Evolutionary conservation across 208 protist species (phyloP).

Genomic region (Phytomonas francai): DNA sequence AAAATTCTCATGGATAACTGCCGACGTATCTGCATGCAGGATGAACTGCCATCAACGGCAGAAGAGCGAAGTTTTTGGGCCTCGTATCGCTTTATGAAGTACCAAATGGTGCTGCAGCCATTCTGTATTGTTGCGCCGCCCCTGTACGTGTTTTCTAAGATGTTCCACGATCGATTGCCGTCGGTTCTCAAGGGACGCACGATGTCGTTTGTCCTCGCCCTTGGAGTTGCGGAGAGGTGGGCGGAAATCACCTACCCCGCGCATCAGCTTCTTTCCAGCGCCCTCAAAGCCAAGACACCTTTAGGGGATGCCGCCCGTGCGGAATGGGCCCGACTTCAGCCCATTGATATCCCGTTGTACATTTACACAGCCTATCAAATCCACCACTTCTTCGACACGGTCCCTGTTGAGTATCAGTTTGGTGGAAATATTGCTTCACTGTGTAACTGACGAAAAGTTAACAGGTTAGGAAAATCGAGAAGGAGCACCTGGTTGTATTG

Average conservation of each 20-base stretch:
- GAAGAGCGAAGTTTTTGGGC: constrained; percentile 86
- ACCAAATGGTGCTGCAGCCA: constrained; percentile 78
- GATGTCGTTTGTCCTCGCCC: constrained; percentile 55
- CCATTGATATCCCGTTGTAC: constrained; percentile 78
- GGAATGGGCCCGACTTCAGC: constrained; percentile 83
- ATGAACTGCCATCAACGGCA: constrained; percentile 73
- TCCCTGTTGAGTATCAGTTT: constrained; percentile 64
- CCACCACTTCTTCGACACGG: constrained; percentile 65
- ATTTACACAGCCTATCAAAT: constrained; percentile 79
- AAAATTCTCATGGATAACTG: constrained; percentile 90
- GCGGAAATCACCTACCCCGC: constrained; percentile 78
- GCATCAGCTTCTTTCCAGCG: constrained; percentile 71
- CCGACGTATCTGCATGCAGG: constrained; percentile 67
- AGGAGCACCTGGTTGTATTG: background rate
- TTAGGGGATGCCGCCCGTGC: constrained; percentile 87
- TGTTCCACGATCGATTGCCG: constrained; percentile 71
- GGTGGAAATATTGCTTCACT: constrained; percentile 67
- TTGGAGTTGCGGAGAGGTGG: constrained; percentile 74
- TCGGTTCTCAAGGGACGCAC: constrained; percentile 48
- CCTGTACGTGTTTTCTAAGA: constrained; percentile 77
- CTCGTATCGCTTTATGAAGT: constrained; percentile 86
- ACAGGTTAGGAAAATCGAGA: constrained; percentile 14
- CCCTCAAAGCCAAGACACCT: constrained; percentile 75
- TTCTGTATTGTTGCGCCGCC: constrained; percentile 64
- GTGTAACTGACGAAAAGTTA: constrained; percentile 13